phyloP scores from a whole-genome alignment of 2,329 filamentous ascomycete genomes.

The Intubia oerlemansii region DNA sequence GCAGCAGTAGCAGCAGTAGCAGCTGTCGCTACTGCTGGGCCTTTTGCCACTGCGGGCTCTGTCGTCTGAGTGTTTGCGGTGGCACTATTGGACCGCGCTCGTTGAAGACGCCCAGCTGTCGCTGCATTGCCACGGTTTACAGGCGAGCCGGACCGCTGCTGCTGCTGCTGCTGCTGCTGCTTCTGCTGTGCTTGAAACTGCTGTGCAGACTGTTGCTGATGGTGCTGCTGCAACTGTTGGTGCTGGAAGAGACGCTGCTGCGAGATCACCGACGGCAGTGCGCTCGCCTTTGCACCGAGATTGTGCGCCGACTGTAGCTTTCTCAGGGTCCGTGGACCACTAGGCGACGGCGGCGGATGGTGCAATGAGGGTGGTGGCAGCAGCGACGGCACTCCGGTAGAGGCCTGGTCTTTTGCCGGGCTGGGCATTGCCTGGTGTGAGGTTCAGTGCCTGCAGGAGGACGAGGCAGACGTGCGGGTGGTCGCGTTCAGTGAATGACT shows the following conservation, averaged over 20 bases:
- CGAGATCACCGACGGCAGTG: conserved; percentile 34
- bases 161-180: conserved; percentile 14
- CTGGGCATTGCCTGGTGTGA: not conserved
- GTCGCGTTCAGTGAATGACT: no score
- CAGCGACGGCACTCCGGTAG: conserved; percentile 12
- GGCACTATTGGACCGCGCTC: no score
- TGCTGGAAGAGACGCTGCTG: conserved; percentile 25
- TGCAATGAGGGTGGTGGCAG: conserved; percentile 18
- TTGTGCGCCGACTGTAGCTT: conserved; percentile 58
- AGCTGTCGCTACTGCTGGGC: conserved; percentile 9
- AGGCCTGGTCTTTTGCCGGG: not conserved
- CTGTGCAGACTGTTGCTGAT: conserved; percentile 10
- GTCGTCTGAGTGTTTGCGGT: no score
- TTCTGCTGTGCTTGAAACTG: conserved; percentile 29
- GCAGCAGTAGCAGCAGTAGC: conserved; percentile 17
- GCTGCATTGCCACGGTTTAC: no score
- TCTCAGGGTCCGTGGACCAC: conserved; percentile 44
- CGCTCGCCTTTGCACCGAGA: conserved; percentile 32
- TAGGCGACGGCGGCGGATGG: conserved; percentile 36
- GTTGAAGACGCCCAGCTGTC: conserved; percentile 3
- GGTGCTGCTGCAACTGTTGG: conserved; percentile 15
- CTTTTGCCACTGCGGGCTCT: not conserved
- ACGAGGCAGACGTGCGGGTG: no score
- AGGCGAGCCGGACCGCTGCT: not conserved
- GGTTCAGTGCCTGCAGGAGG: no score